phyloP scores from a whole-genome alignment of 345 rosid species.

The Ceriops zippeliana region DNA sequence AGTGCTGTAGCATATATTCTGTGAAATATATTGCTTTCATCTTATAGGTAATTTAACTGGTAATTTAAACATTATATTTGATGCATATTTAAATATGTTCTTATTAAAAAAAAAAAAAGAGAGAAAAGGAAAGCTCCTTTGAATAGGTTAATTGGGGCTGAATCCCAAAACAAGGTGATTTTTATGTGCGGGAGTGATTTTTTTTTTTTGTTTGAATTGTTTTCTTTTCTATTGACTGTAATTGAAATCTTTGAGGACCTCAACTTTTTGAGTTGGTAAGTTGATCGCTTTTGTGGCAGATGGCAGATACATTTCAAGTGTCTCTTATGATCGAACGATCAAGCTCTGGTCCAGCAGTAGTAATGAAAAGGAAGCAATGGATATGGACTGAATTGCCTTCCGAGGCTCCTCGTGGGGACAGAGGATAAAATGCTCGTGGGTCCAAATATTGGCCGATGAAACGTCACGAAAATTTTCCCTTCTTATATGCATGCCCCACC shows the following conservation, averaged over 20 bases:
- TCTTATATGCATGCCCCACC: too few relatives aligned
- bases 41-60: too few relatives aligned
- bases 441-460: not conserved
- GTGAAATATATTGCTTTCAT: too few relatives aligned
- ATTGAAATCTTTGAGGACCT: not conserved
- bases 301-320: conserved; percentile 56
- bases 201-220: too few relatives aligned
- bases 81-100: too few relatives aligned
- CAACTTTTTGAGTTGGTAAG: not conserved
- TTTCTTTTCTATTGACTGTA: too few relatives aligned
- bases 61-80: too few relatives aligned
- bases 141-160: too few relatives aligned
- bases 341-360: conserved; percentile 61
- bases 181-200: too few relatives aligned
- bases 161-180: too few relatives aligned
- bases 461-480: not conserved
- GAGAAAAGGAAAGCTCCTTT: too few relatives aligned
- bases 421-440: not conserved
- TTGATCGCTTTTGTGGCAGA: conserved; percentile 33
- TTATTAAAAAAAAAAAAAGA: too few relatives aligned
- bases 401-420: not conserved
- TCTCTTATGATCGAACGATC: conserved; percentile 71
- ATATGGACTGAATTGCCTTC: conserved; percentile 33
- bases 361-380: conserved; percentile 44
- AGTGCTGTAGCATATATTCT: not conserved